Conservation (phyloP, 2,329 filamentous ascomycete species). For the Colletotrichum lupini region DNA sequence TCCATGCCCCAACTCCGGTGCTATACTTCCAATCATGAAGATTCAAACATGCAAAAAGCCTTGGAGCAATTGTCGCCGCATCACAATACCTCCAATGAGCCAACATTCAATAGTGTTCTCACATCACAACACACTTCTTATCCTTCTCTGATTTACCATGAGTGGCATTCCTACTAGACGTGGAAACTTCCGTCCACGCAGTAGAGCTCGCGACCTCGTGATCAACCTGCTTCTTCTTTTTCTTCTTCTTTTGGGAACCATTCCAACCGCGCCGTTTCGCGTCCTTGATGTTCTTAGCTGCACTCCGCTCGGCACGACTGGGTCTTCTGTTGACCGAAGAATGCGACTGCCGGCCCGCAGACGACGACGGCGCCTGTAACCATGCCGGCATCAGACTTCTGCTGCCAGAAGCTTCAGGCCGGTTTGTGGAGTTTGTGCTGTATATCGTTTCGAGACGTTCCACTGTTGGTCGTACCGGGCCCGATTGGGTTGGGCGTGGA, state of each 20-base stretch:
- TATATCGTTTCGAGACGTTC: constrained; percentile 68
- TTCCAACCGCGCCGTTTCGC: constrained; percentile 69
- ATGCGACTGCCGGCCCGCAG: constrained; percentile 49
- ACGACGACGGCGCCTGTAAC: constrained; percentile 47
- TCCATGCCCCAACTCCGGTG: constrained; percentile 21
- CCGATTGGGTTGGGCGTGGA: constrained; percentile 52
- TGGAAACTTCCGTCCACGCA: constrained; percentile 65
- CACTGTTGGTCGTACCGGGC: constrained; percentile 56
- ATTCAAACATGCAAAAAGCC: neutral
- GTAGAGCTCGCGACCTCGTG: constrained; percentile 56
- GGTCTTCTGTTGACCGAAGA: constrained; percentile 58
- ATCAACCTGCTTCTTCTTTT: constrained; percentile 47
- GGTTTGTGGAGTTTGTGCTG: constrained; percentile 42
- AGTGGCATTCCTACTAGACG: constrained; percentile 37
- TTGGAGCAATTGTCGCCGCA: neutral
- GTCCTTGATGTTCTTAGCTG: constrained; percentile 71
- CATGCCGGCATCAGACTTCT: constrained; percentile 44
- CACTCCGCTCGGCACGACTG: constrained; percentile 69
- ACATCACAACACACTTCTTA: constrained; percentile 67
- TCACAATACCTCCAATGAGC: neutral
- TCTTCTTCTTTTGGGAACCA: constrained; percentile 51
- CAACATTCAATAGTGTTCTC: constrained; percentile 30
- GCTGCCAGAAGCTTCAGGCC: constrained; percentile 18
- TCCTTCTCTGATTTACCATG: constrained; percentile 52
- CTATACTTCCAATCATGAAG: constrained; percentile 3